phyloP scores from a whole-genome alignment of 345 rosid genomes.

The Eucalyptus leucophloia region DNA sequence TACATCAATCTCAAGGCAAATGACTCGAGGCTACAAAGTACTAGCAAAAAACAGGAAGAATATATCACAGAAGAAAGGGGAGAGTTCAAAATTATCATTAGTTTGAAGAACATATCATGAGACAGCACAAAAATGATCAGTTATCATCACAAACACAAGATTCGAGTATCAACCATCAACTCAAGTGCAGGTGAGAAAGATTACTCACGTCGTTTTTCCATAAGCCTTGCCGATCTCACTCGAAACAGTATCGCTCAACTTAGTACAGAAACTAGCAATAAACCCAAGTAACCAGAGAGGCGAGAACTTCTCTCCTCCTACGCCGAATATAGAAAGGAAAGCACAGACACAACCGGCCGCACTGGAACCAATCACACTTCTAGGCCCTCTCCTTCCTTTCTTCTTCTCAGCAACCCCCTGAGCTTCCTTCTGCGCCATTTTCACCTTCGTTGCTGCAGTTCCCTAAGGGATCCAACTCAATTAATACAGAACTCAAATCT shows the following conservation, averaged over 20 bases:
- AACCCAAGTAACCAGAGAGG: slow-evolving; percentile 76
- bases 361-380: slow-evolving; percentile 97
- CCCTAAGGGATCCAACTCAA: slow-evolving; percentile 37
- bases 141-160: not conserved
- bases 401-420: slow-evolving; percentile 92
- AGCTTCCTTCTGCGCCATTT: slow-evolving; percentile 95
- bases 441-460: slow-evolving; percentile 86
- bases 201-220: slow-evolving; percentile 88
- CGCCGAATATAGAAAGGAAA: slow-evolving; percentile 52
- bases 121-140: not conserved
- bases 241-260: slow-evolving; percentile 86
- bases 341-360: slow-evolving; percentile 94
- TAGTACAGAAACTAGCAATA: slow-evolving; percentile 93
- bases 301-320: slow-evolving; percentile 48
- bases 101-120: not conserved
- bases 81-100: not conserved
- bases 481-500: not conserved
- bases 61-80: not conserved
- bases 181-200: not conserved
- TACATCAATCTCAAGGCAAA: not conserved
- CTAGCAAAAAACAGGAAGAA: not conserved
- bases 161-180: not conserved
- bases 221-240: slow-evolving; percentile 97
- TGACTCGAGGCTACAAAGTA: not conserved
- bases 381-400: slow-evolving; percentile 94